Base-by-base conservation (phyloP, 176 grass and related monocot species). In the Ananas comosus region DNA sequence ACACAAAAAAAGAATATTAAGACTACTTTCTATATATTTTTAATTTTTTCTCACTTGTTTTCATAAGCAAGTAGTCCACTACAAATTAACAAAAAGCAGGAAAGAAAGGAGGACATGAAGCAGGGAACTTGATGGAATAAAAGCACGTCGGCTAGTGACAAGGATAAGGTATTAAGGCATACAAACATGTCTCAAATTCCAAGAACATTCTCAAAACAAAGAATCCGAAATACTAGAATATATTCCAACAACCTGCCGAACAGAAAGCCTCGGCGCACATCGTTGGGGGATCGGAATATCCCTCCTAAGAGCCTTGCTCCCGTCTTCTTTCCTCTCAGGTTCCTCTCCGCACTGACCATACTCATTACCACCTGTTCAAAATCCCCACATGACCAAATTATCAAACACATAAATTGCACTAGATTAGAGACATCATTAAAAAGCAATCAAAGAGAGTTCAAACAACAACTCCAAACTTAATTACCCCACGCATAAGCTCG, bases 261-360 rank as follows among this genome's bases (percentile, higher is more conserved):
- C 89, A 77, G 81, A 90, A 64, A 97, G 89, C 86, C 88, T 93
- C 51, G 75, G 84, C 2, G 94, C 86, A 21, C 94, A 97, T 6
- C 82, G 79, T 80, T 83, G 84, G 1, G 94, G 94, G 74, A 80
- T 84, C 10, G 74, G 65, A 66, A 97, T 97, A 83, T 97, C 94
- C 79, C 94, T 90, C 80, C 89, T 83, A 48, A 92, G 82, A 28
- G 68, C 89, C 78, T 65, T 90, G 1, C 70, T 86, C 19, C 94
- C 94, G 54, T 97, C 94, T 63, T 92, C 89, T 81, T 92, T 97
- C 84, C 84, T 97, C 80, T 97, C 84, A 11, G 94, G 80, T 64
- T 97, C 89, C 89, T 97, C 89, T 6, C 94, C 94, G 9, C 94
- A 93, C 74, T 97, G 94, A 49, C 94, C 94, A 50, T 97, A 97